These are phyloP conservation scores for Ustilago esculenta DNA, from an alignment of 1,284 basidiomycete genomes.

Conservation along the genomic window DNA sequence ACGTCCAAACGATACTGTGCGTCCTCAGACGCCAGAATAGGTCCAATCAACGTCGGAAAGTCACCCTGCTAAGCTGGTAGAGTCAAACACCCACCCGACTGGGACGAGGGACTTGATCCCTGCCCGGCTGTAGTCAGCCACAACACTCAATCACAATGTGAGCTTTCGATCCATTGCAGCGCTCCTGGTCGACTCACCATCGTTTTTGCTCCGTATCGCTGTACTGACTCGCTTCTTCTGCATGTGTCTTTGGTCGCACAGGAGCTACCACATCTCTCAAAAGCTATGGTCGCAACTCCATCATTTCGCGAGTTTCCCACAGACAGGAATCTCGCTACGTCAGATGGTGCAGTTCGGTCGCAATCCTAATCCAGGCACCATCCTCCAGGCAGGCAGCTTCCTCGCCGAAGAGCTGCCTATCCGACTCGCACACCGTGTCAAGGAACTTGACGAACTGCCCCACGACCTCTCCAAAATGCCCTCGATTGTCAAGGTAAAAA, in stretches of 20 bases:
- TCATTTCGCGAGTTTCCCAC: conserved; percentile 65
- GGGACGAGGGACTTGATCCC: neutral
- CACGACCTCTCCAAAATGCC: conserved; percentile 91
- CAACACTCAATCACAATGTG: conserved; percentile 11
- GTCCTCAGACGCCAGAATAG: no score
- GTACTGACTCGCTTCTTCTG: no score
- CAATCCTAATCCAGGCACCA: conserved; percentile 64
- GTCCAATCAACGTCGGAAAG: no score
- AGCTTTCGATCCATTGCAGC: neutral
- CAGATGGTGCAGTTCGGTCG: conserved; percentile 67
- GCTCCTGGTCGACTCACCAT: no score
- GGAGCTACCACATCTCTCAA: conserved; percentile 60
- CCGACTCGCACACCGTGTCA: conserved; percentile 91
- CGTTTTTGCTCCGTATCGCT: no score
- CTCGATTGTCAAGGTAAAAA: conserved; percentile 92
- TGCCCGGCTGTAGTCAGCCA: conserved; percentile 1
- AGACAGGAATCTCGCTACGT: conserved; percentile 65
- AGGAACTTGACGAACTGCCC: conserved; percentile 93
- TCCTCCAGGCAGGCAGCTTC: conserved; percentile 64
- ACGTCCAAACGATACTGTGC: no score
- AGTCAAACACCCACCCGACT: no score
- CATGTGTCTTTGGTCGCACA: conserved; percentile 10
- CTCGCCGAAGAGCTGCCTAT: conserved; percentile 84
- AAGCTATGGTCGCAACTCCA: conserved; percentile 63
- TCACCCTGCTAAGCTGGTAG: no score